These are phyloP conservation scores for Populus hybrid DNA, from an alignment of 441 rosid species.

Conservation along the genomic window DNA sequence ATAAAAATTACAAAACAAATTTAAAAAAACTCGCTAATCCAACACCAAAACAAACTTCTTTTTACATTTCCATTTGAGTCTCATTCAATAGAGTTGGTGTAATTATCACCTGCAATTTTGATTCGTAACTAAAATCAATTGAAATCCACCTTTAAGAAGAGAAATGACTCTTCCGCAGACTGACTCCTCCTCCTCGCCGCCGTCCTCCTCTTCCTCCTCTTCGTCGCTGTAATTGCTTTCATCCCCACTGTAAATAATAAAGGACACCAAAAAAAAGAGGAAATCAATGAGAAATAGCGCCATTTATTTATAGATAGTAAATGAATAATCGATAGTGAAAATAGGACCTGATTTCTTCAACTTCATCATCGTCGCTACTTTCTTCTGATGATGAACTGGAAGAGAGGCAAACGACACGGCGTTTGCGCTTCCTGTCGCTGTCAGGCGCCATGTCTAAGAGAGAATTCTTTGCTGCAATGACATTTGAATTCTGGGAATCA, in stretches of 20 bases:
- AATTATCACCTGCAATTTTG: background rate
- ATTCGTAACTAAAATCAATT: background rate
- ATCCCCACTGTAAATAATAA: slow-evolving; percentile 14
- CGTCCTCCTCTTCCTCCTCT: background rate
- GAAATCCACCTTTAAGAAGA: slow-evolving; percentile 39
- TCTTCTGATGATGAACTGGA: slow-evolving; percentile 20
- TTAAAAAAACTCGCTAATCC: background rate
- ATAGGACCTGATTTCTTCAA: slow-evolving; percentile 16
- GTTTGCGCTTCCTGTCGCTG: slow-evolving; percentile 7
- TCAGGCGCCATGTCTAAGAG: background rate
- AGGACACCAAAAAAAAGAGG: background rate
- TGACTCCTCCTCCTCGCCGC: slow-evolving; percentile 18
- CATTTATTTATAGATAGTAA: no score
- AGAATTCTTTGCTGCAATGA: background rate
- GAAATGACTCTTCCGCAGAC: slow-evolving; percentile 28
- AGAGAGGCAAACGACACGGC: slow-evolving; percentile 17
- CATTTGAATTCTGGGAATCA: background rate
- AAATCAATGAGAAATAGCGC: background rate
- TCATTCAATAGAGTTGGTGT: background rate
- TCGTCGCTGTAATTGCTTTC: slow-evolving; percentile 18
- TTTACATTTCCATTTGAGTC: background rate
- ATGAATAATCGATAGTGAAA: background rate
- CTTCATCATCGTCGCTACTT: slow-evolving; percentile 15
- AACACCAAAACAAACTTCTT: background rate
- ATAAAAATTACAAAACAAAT: background rate